Percentiles rank a stretch among this genome's conserved stretches.
Conservation (phyloP, 148 eudicot species). For the Beta vulgaris region DNA sequence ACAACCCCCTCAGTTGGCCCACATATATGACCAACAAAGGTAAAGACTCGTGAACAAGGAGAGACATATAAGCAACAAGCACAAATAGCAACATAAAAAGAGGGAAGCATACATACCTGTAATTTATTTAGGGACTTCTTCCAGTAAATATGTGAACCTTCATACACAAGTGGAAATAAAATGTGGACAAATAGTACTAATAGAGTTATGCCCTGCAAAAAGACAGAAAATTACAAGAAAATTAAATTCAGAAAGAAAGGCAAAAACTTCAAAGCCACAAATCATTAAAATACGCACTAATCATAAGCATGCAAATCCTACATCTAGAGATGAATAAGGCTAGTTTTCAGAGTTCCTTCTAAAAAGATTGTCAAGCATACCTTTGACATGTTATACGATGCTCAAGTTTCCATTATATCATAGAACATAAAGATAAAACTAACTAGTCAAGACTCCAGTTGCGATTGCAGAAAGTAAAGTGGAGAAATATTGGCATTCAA, state of each 20-base stretch:
- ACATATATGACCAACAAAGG: neutral
- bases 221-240: neutral
- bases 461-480: neutral
- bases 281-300: neutral
- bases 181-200: slow-evolving; percentile 60
- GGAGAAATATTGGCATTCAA: neutral
- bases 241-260: neutral
- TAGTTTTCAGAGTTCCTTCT: neutral
- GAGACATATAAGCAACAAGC: neutral
- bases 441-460: too few species aligned
- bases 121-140: slow-evolving; percentile 50
- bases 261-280: neutral
- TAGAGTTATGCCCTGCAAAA: slow-evolving; percentile 65
- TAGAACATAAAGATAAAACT: neutral
- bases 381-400: neutral
- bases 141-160: slow-evolving; percentile 66
- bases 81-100: neutral
- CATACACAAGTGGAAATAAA: slow-evolving; percentile 67
- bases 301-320: slow-evolving; percentile 6
- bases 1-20: neutral
- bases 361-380: neutral
- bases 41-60: neutral
- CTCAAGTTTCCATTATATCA: neutral
- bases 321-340: neutral
- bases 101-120: slow-evolving; percentile 50